phyloP scores from a whole-genome alignment of 805 yeast genomes.

The Debaryomyces prosopidis region DNA sequence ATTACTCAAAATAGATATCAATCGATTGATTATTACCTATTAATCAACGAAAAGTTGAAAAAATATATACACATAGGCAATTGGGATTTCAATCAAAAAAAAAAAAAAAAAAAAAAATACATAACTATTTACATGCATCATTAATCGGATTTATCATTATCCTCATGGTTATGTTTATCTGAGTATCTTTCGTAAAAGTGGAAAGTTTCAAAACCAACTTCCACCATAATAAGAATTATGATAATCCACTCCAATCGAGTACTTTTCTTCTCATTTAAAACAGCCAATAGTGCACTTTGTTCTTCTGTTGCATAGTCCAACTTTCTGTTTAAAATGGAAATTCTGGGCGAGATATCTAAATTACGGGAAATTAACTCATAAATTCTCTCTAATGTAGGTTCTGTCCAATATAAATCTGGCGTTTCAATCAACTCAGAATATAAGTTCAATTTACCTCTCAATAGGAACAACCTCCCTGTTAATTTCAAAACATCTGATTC shows the following conservation, averaged over 20 bases:
- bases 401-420: conserved; percentile 93
- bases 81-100: too few relatives aligned
- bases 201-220: conserved; percentile 76
- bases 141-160: not conserved
- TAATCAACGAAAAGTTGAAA: too few relatives aligned
- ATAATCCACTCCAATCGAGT: conserved; percentile 86
- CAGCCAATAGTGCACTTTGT: conserved; percentile 71
- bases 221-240: conserved; percentile 77
- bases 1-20: too few relatives aligned
- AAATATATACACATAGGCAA: too few relatives aligned
- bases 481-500: conserved; percentile 64
- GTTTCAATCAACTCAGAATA: conserved; percentile 89
- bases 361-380: conserved; percentile 70
- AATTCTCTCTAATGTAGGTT: conserved; percentile 77
- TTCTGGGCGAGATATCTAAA: conserved; percentile 76
- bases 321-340: conserved; percentile 77
- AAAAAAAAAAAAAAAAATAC: too few relatives aligned
- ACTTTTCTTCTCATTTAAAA: conserved; percentile 73
- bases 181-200: conserved; percentile 64
- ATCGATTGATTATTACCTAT: too few relatives aligned
- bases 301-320: conserved; percentile 91
- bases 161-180: not conserved
- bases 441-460: conserved; percentile 80
- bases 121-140: not conserved
- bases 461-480: conserved; percentile 72